Base-by-base conservation (phyloP, 345 rosid genomes). In the Erucastrum elatum region DNA sequence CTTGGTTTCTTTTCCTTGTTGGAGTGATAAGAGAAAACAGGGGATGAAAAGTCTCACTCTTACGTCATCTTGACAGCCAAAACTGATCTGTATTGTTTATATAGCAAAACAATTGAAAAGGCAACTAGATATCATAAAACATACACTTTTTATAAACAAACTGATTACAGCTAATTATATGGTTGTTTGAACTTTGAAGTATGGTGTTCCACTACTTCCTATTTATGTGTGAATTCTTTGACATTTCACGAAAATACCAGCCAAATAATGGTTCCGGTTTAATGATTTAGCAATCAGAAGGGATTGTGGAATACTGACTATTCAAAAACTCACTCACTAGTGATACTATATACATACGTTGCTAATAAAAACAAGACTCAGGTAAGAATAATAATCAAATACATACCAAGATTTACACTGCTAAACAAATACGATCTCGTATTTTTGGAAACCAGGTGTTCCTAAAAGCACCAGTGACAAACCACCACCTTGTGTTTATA, bases 331-430 rank as follows among this genome's bases (percentile, higher is more conserved):
- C 37, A 10, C 15, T 60, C 34, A 30, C 30, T 16, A 29, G 37
- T 33, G 35, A 33, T 33, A 33, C 5, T 33, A 33, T 33, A 33
- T 33, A 3, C 64, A 68, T 34, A 64, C 16, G 49, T 65, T 35
- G 46, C 44, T 6, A 8, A 29, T 11, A 49, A n/a, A 29, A 6
- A 59, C n/a, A 59, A 15, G 6, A 49, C 62, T 15, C 27, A 44
- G 1, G 60, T 26, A 64, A 11, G 62, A 46, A 2, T 31, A 69
- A 5, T 10, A 16, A 51, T 15, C 46, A 69, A n/a, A 68, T 51
- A 51, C 62, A 33, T 31, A 5, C 63, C 63, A 10, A 17, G 21
- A 21, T 71, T 73, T 62, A 72, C 76, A 60, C 5, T 26, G 75
- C 67, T 72, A 62, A 29, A 8, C 12, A 12, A 31, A 31, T n/a